Conservation (phyloP, 768 basidiomycete genomes). For the Mycena filopes region DNA sequence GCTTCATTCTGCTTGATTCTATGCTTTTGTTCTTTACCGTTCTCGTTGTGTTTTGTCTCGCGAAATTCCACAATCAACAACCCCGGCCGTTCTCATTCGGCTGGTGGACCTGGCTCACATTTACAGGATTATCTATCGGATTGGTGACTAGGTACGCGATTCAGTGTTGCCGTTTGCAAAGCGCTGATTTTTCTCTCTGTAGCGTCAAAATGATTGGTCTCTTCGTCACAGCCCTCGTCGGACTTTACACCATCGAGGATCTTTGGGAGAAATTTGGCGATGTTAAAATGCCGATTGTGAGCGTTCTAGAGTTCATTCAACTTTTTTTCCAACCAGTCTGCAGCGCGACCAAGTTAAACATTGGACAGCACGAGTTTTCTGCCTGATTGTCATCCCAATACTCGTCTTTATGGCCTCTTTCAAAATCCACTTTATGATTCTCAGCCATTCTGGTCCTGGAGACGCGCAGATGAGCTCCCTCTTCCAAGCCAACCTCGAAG, state of each 20-base stretch:
- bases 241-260: constrained; percentile 96
- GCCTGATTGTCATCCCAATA: constrained; percentile 90
- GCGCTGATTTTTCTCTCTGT: constrained; percentile 2
- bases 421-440: constrained; percentile 95
- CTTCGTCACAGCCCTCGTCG: constrained; percentile 94
- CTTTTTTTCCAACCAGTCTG: constrained; percentile 10
- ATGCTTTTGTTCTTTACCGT: constrained; percentile 99
- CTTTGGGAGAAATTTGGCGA: constrained; percentile 99
- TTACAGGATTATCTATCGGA: constrained; percentile 59
- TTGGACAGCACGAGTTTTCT: constrained; percentile 87
- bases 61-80: constrained; percentile 98
- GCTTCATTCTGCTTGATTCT: constrained; percentile 97
- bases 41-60: constrained; percentile 92
- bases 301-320: constrained; percentile 44
- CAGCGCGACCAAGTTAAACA: constrained; percentile 92
- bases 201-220: constrained; percentile 97
- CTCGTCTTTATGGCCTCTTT: constrained; percentile 94
- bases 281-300: constrained; percentile 86
- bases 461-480: constrained; percentile 99
- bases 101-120: constrained; percentile 45
- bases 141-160: constrained; percentile 82
- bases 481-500: constrained; percentile 95
- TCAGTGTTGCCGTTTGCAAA: neutral
- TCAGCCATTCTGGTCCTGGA: constrained; percentile 95
- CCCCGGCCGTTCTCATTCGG: constrained; percentile 94